These are phyloP conservation scores for Ogataea salicorniae DNA, from an alignment of 805 yeast species.

Conservation along the genomic window DNA sequence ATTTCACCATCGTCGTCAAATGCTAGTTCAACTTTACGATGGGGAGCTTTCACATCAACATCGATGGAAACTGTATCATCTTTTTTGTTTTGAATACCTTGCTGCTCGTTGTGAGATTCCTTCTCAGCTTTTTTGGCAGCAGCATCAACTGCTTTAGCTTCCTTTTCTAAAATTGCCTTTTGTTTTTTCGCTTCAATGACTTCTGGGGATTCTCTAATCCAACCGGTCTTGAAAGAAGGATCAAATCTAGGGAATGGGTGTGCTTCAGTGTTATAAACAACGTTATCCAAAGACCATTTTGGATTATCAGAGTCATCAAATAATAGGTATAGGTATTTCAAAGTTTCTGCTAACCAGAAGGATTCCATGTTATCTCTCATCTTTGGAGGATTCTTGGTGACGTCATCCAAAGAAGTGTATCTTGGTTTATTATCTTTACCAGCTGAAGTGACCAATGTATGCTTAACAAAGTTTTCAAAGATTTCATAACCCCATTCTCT, in stretches of 20 bases:
- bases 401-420: slow-evolving; percentile 65
- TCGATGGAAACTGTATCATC: background rate
- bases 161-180: background rate
- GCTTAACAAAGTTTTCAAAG: slow-evolving; percentile 60
- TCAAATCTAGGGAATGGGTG: slow-evolving; percentile 83
- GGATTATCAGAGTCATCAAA: slow-evolving; percentile 61
- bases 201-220: slow-evolving; percentile 37
- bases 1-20: background rate
- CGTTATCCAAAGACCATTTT: slow-evolving; percentile 58
- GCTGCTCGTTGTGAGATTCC: background rate
- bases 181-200: background rate
- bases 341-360: slow-evolving; percentile 91
- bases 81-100: background rate
- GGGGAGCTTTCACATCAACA: background rate
- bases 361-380: slow-evolving; percentile 76
- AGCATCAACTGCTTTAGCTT: background rate
- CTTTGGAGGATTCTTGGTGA: slow-evolving; percentile 50
- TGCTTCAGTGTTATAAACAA: slow-evolving; percentile 88
- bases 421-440: slow-evolving; percentile 40
- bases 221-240: slow-evolving; percentile 53
- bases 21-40: background rate
- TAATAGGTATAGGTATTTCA: slow-evolving; percentile 75
- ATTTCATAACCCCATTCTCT: slow-evolving; percentile 89
- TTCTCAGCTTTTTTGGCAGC: background rate
- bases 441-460: slow-evolving; percentile 46